Base-by-base conservation (phyloP, 2,329 filamentous ascomycete species). In the Dothideomycetes sp. region DNA sequence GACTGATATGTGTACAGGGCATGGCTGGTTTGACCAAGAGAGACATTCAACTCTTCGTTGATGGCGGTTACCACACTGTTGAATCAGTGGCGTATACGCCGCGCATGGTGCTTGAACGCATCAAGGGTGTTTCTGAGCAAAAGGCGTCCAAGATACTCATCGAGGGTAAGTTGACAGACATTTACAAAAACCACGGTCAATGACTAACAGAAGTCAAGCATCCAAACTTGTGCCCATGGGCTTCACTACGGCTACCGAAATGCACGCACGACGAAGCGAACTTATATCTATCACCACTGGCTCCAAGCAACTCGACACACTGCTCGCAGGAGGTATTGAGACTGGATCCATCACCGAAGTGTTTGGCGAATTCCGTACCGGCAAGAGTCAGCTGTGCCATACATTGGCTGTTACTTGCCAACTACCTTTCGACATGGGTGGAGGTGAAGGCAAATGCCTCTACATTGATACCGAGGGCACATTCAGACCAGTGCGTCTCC, bases 401-500 rank as follows among this genome's bases (percentile, higher is more conserved):
- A 98, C 91, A 0, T 72, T 98, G n/a, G 91, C 93, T 1, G 91
- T 98, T 20, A 98, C 91, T 33, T 98, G 93, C 59, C 91, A 98
- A 62, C 64, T 98, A 30, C 91, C 91, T 1, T 96, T 98, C 59
- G 91, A 98, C 58, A 96, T 96, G 89, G 93, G 91, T 39, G 91
- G 91, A 42, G 91, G 93, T 20, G 91, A 98, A 64, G 91, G 91
- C 33, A 98, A 98, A 60, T 98, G 93, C 56, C 72, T 98, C 35
- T 98, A 98, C 57, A 98, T 98, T 50, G 91, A 98, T 55, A 98
- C 91, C 0, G 91, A 98, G 62, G 93, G 91, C 46, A 98, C 91
- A 1, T 98, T 98, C 59, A 54, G 88, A 49, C 93, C 91, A 0
- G 87, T 96, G 2, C 82, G 91, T 40, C 70, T 94, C 12, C 73